Conservation (phyloP, 805 yeast species). For the Metschnikowia gelsemii region DNA sequence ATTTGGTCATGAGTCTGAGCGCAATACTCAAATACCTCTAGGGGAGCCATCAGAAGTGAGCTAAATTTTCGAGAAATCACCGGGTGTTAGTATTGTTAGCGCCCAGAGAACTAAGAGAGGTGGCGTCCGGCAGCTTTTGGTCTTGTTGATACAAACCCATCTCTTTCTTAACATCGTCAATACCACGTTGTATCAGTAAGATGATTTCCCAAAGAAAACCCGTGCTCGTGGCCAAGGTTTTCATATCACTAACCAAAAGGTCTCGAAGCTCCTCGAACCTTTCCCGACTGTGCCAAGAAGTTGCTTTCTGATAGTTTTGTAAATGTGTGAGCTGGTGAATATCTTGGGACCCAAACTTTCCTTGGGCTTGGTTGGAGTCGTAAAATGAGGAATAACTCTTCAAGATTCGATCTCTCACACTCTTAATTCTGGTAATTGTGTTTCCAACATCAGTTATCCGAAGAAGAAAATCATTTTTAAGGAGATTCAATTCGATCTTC, state of each 20-base stretch:
- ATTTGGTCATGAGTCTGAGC: no score
- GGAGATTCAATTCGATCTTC: neutral
- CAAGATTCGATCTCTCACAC: conserved; percentile 2
- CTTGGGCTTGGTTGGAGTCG: neutral
- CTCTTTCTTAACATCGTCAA: neutral
- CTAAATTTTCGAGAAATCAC: no score
- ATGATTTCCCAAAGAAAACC: neutral
- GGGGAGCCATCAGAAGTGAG: no score
- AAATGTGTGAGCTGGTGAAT: conserved; percentile 2
- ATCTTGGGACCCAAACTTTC: neutral
- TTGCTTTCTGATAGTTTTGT: neutral
- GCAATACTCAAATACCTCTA: no score
- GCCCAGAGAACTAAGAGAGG: no score
- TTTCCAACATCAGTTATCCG: neutral
- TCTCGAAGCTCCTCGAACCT: neutral
- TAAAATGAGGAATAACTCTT: neutral
- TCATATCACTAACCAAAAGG: neutral
- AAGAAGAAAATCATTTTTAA: neutral
- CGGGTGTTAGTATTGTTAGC: no score
- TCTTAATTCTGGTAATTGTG: neutral
- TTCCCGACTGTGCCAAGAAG: conserved; percentile 2
- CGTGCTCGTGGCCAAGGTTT: neutral
- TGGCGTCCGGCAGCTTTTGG: no score
- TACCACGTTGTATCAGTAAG: neutral
- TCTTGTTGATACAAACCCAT: conserved; percentile 1